Percentiles rank a stretch among this genome's conserved stretches.
These are phyloP conservation scores for Nevesoporus exiguus DNA, from an alignment of 768 basidiomycete species.

Conservation along the genomic window DNA sequence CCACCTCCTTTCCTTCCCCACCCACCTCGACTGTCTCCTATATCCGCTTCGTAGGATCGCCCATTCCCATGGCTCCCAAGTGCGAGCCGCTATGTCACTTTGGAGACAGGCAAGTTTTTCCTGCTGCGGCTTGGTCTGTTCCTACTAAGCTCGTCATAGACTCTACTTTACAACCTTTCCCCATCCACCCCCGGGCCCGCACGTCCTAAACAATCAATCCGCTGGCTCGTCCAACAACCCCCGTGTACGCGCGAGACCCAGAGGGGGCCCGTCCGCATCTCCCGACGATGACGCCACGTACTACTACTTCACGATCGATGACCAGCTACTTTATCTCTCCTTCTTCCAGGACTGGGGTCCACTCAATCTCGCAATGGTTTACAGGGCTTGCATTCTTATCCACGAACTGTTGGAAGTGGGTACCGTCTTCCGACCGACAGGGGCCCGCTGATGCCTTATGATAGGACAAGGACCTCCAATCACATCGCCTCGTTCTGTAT, in stretches of 20 bases:
- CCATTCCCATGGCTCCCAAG: constrained; percentile 36
- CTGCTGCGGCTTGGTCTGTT: constrained; percentile 6
- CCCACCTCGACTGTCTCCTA: neutral
- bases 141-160: constrained; percentile 37
- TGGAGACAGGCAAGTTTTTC: constrained; percentile 59
- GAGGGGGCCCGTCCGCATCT: constrained; percentile 57
- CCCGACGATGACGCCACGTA: constrained; percentile 75
- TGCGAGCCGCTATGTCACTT: constrained; percentile 82
- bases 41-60: constrained; percentile 5
- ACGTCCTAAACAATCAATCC: constrained; percentile 58
- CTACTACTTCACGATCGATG: constrained; percentile 92
- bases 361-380: constrained; percentile 88
- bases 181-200: constrained; percentile 64
- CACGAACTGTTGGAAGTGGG: constrained; percentile 82
- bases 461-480: constrained; percentile 70
- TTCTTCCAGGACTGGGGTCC: constrained; percentile 97
- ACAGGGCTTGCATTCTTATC: constrained; percentile 87
- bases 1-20: constrained; percentile 1
- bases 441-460: constrained; percentile 21
- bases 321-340: constrained; percentile 86
- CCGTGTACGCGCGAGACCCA: constrained; percentile 57
- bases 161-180: constrained; percentile 90
- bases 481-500: constrained; percentile 83
- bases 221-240: constrained; percentile 53
- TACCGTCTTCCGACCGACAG: constrained; percentile 17